Conservation (phyloP, 176 grass and related monocot genomes). For the Cenchrus purpureus region DNA sequence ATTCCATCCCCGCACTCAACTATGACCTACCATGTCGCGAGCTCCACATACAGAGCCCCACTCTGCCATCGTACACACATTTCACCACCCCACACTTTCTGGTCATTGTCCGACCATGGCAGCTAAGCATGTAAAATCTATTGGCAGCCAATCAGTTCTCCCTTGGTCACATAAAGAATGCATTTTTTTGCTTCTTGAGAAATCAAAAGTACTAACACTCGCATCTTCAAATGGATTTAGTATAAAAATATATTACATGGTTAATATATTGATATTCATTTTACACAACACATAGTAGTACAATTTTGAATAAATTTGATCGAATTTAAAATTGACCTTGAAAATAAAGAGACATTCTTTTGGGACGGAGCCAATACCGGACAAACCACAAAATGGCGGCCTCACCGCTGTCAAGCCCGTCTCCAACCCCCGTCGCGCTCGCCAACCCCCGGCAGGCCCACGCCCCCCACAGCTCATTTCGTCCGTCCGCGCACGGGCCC, state of each 20-base stretch:
- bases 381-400: background rate
- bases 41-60: background rate
- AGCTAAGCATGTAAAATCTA: background rate
- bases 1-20: background rate
- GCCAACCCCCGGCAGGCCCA: background rate
- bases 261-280: no score
- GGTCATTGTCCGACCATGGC: background rate
- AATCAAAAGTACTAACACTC: no score
- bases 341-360: no score
- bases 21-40: background rate
- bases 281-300: no score
- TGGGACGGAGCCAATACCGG: no score
- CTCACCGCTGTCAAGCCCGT: background rate
- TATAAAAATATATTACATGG: no score
- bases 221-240: no score
- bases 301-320: no score
- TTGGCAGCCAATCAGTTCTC: background rate
- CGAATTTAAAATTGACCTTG: no score
- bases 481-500: constrained; percentile 47
- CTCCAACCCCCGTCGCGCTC: constrained; percentile 21
- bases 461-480: background rate
- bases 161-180: no score
- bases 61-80: background rate
- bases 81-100: background rate
- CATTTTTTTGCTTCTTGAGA: no score